Evolutionary conservation across 2,329 filamentous ascomycete species (phyloP).

Genomic region (Colletotrichum horii): DNA sequence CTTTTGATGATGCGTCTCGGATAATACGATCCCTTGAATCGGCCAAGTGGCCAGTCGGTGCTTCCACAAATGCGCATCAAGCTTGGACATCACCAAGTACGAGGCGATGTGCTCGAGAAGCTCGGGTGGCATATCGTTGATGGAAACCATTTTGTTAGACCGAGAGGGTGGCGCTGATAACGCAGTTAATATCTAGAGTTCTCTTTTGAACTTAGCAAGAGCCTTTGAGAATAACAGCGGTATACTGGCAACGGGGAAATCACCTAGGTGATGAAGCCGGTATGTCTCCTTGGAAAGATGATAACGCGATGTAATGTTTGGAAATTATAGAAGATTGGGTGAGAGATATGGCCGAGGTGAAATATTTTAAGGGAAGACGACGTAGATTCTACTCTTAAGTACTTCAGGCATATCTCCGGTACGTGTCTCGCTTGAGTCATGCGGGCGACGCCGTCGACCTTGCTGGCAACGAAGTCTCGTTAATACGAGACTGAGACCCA

Average conservation of each 20-base stretch:
- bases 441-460: too few relatives aligned
- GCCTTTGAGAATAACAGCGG: neutral
- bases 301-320: neutral
- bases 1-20: neutral
- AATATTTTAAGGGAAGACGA: too few relatives aligned
- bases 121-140: neutral
- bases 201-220: too few relatives aligned
- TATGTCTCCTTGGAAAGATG: rapidly evolving
- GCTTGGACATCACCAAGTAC: neutral
- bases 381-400: neutral
- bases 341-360: too few relatives aligned
- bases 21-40: rapidly evolving
- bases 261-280: rapidly evolving
- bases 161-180: rapidly evolving
- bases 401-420: too few relatives aligned
- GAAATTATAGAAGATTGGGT: neutral
- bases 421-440: too few relatives aligned
- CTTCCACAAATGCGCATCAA: neutral
- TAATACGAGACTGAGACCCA: too few relatives aligned
- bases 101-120: neutral
- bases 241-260: neutral
- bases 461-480: too few relatives aligned
- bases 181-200: neutral
- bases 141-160: neutral
- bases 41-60: rapidly evolving